Conservation (phyloP, 108 stramenopile species). For the Nitzschia sp. region DNA sequence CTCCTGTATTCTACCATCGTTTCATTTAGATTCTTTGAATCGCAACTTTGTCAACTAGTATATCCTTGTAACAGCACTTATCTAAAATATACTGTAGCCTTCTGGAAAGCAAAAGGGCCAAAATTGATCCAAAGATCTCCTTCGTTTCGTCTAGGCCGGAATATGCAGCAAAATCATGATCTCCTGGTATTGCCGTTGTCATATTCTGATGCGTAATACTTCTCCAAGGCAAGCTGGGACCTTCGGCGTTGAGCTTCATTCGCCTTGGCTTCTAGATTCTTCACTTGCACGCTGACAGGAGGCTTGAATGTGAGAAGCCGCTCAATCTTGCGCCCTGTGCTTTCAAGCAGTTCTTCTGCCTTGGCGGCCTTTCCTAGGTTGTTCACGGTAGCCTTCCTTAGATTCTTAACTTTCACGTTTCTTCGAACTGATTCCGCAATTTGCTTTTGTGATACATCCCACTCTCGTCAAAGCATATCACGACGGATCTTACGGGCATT, state of each 20-base stretch:
- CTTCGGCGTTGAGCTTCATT: constrained; percentile 20
- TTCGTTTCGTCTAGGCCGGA: not conserved
- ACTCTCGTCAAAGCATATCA: constrained; percentile 60
- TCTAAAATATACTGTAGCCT: too few relatives aligned
- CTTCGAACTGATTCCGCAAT: constrained; percentile 60
- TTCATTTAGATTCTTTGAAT: too few relatives aligned
- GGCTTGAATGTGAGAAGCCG: constrained; percentile 25
- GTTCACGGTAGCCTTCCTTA: constrained; percentile 62
- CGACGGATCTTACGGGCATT: constrained; percentile 54
- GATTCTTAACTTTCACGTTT: constrained; percentile 61
- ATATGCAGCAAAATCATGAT: constrained; percentile 7
- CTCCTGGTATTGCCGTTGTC: too few relatives aligned
- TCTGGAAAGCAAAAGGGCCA: not conserved
- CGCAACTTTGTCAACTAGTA: too few relatives aligned
- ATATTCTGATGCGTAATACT: constrained; percentile 13
- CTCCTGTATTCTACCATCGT: too few relatives aligned
- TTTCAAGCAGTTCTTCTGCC: constrained; percentile 51
- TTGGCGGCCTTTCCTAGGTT: constrained; percentile 57
- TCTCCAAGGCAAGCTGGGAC: constrained; percentile 7
- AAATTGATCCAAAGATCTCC: not conserved
- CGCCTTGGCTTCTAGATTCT: constrained; percentile 26
- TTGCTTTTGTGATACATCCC: constrained; percentile 47
- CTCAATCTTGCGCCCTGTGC: constrained; percentile 29
- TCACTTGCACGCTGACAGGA: constrained; percentile 25
- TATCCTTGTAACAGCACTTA: too few relatives aligned